These are phyloP conservation scores for Trametes polyzona DNA, from an alignment of 1,284 basidiomycete species.

Conservation along the genomic window DNA sequence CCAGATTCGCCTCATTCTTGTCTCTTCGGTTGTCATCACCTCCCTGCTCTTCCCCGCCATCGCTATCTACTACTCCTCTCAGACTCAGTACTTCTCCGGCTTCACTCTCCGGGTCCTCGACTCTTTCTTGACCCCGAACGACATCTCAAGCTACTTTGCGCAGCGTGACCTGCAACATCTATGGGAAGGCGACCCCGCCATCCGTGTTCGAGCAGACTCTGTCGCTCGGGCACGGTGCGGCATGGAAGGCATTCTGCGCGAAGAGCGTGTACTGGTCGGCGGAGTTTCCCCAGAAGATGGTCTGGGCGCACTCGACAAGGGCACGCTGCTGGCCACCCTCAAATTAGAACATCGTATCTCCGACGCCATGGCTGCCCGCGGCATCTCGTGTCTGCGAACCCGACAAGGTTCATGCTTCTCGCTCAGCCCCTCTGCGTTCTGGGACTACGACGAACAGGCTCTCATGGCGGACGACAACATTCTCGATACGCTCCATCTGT, in stretches of 20 bases:
- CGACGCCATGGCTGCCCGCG: constrained; percentile 44
- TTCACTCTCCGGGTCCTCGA: constrained; percentile 62
- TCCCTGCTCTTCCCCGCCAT: constrained; percentile 94
- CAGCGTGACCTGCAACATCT: constrained; percentile 69
- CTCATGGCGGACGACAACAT: constrained; percentile 61
- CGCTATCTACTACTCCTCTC: constrained; percentile 78
- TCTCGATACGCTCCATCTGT: constrained; percentile 55
- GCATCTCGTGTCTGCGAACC: constrained; percentile 54
- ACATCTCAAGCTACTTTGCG: constrained; percentile 52
- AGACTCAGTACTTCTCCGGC: constrained; percentile 62
- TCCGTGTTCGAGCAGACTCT: constrained; percentile 72
- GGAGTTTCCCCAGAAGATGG: constrained; percentile 52
- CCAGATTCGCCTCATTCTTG: constrained; percentile 92
- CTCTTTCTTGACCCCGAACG: constrained; percentile 58
- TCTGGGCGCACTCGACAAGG: constrained; percentile 60
- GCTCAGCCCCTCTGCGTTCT: constrained; percentile 75
- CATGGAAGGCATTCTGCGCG: constrained; percentile 73
- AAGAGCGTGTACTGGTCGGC: constrained; percentile 77
- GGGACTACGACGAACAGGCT: constrained; percentile 61
- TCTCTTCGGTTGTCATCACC: constrained; percentile 94
- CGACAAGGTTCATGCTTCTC: constrained; percentile 62
- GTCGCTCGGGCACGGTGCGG: constrained; percentile 73
- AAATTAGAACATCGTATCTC: constrained; percentile 63
- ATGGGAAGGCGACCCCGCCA: constrained; percentile 64
- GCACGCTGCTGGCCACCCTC: constrained; percentile 64